Evolutionary conservation across 306 rosid genomes (phyloP).

Genomic region (Casuarina equisetifolia): DNA sequence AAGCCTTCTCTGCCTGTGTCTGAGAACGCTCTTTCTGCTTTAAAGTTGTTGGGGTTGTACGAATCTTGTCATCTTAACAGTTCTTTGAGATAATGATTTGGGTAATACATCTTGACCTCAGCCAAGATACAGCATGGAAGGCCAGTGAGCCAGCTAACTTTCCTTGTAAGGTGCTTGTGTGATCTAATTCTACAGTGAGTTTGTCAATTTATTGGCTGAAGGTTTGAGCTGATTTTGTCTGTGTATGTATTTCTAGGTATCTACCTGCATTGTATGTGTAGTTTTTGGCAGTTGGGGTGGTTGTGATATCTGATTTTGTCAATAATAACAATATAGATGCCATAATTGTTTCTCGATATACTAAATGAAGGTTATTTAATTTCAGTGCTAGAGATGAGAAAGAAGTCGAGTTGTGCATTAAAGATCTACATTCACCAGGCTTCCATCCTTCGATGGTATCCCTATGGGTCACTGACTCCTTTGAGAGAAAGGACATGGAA

Average conservation of each 20-base stretch:
- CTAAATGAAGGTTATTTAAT: background rate
- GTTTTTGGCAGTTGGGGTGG: background rate
- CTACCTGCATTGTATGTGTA: background rate
- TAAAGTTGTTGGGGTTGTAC: too few relatives aligned
- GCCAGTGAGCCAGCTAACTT: background rate
- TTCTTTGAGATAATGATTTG: too few relatives aligned
- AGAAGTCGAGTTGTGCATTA: slow-evolving; percentile 70
- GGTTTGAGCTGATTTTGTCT: background rate
- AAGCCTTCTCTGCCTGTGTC: too few relatives aligned
- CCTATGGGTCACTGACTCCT: slow-evolving; percentile 82
- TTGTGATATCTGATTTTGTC: background rate
- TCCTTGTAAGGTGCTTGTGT: background rate
- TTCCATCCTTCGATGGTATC: slow-evolving; percentile 82
- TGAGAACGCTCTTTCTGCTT: too few relatives aligned
- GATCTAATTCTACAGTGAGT: background rate
- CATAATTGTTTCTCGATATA: background rate
- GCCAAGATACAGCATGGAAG: too few relatives aligned
- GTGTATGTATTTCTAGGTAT: background rate
- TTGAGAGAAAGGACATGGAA: slow-evolving; percentile 74
- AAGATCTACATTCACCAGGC: slow-evolving; percentile 73
- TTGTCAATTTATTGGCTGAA: background rate
- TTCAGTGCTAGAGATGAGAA: slow-evolving; percentile 80
- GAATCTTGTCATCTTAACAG: too few relatives aligned
- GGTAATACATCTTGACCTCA: too few relatives aligned
- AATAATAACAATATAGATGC: background rate